Percentiles rank a stretch among this genome's conserved stretches.
Evolutionary conservation across 2,329 filamentous ascomycete genomes (phyloP).

Genomic region (Bipolaris gigantea): DNA sequence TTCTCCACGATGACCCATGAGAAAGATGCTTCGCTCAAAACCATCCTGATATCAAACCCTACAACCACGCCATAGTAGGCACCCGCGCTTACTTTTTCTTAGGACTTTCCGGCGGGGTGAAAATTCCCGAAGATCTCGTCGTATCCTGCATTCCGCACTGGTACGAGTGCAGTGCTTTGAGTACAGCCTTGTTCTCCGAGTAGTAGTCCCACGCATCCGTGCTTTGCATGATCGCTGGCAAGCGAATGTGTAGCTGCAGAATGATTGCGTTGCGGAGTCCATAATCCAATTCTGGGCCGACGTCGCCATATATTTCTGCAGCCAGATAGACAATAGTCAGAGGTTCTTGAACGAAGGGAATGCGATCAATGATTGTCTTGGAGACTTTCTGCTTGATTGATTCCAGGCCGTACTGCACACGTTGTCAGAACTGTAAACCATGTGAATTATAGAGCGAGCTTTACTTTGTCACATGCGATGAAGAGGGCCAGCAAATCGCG

Average conservation of each 20-base stretch:
- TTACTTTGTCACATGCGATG: slow-evolving; percentile 29
- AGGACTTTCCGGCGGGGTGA: neutral
- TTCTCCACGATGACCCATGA: neutral
- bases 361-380: slow-evolving; percentile 24
- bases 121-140: neutral
- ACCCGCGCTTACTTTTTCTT: neutral
- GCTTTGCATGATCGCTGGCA: slow-evolving; percentile 16
- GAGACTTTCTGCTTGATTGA: slow-evolving; percentile 17
- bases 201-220: slow-evolving; percentile 16
- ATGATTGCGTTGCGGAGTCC: slow-evolving; percentile 23
- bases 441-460: neutral
- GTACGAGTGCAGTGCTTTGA: slow-evolving; percentile 16
- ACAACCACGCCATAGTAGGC: neutral
- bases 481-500: slow-evolving; percentile 19
- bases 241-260: slow-evolving; percentile 9
- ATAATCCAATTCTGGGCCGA: slow-evolving; percentile 14
- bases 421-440: neutral
- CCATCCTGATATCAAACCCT: neutral
- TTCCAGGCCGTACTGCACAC: slow-evolving; percentile 24
- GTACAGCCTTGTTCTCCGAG: slow-evolving; percentile 10
- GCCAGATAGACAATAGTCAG: slow-evolving; percentile 22
- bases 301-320: slow-evolving; percentile 7
- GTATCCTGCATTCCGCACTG: slow-evolving; percentile 5
- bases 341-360: slow-evolving; percentile 19
- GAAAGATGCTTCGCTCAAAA: neutral